Evolutionary conservation across 768 basidiomycete species (phyloP), one percentile per base, ranked within the genome.

Genomic region (Naganishia vaughanmartiniae): DNA sequence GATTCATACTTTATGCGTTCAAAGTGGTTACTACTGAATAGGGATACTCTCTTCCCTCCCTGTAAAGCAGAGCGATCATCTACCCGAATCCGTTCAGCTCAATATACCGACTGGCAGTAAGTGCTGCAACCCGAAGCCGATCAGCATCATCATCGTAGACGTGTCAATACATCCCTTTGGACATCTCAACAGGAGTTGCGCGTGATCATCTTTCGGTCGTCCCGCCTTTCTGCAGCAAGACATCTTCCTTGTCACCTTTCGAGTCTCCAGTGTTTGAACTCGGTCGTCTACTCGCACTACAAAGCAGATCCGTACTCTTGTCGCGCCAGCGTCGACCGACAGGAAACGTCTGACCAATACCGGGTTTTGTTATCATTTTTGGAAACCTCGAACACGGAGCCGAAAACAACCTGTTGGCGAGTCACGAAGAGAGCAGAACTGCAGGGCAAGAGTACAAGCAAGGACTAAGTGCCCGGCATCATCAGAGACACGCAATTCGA

Each of bases 161-260:
- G 42, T 15, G 42, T 42, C 5, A 51, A 51, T 51, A 15, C 48
- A 15, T 7, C 14, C 48, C 48, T 51, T 51, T 51, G 48, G 24
- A 26, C 48, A 51, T 51, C 48, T 51, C 48, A n/a, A 51, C 21
- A 51, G n/a, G 48, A 51, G 48, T 21, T 51, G 48, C 48, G 48
- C 12, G 48, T 51, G 48, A 51, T 51, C 48, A 51, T 24, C 48
- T 24, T 42, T 51, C 48, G 48, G 48, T 4, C n/a, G n/a, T 51
- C 7, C 48, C 48, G 21, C 24, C 48, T 4, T 24, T 51, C 24
- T 51, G 6, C 46, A n/a, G 6, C 36, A 12, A 46, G 9, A 46
- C 21, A 7, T 10, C 46, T 46, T 10, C 14, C 4, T 46, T 15
- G 17, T 19, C 17, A 5, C 48, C 24, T 26, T 51, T 51, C 48